A percentile compares a stretch with the other conserved stretches of the same genome.
phyloP scores from a whole-genome alignment of 1,284 basidiomycete species.

The Coniferiporia sulphurascens region DNA sequence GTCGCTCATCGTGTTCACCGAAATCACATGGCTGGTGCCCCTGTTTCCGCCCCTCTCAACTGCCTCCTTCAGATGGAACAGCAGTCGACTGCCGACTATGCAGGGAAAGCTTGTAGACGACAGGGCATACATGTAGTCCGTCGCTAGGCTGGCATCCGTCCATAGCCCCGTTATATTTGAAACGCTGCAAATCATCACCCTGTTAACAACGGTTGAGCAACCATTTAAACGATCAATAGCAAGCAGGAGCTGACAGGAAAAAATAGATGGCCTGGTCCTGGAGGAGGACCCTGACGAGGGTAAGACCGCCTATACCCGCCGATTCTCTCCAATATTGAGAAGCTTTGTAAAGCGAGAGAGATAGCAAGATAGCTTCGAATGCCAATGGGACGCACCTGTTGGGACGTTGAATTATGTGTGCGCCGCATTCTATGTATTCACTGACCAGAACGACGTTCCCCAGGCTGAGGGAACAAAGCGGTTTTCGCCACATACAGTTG shows the following conservation, averaged over 20 bases:
- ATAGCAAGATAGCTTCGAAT: constrained; percentile 5
- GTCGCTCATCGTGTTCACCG: not conserved
- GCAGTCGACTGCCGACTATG: constrained; percentile 9
- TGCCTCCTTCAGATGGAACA: constrained; percentile 11
- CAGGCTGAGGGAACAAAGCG: too few relatives aligned
- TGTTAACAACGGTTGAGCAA: not conserved
- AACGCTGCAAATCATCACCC: constrained; percentile 10
- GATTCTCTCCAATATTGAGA: constrained; percentile 1
- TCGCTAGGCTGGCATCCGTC: constrained; percentile 1
- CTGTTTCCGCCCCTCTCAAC: not conserved
- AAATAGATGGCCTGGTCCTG: constrained; percentile 12
- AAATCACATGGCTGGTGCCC: not conserved
- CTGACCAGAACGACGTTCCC: too few relatives aligned
- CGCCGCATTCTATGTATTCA: too few relatives aligned
- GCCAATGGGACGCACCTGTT: constrained; percentile 3
- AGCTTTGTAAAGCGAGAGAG: not conserved
- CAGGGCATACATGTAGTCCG: constrained; percentile 3
- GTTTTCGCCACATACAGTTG: too few relatives aligned
- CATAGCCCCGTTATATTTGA: constrained; percentile 7
- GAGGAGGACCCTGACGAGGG: constrained; percentile 1
- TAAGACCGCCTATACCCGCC: not conserved
- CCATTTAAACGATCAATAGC: not conserved
- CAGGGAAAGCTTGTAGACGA: constrained; percentile 3
- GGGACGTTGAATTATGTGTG: not conserved
- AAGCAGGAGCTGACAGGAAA: constrained; percentile 1